Conservation (phyloP, 768 basidiomycete species). For the Mycena capillaripes region DNA sequence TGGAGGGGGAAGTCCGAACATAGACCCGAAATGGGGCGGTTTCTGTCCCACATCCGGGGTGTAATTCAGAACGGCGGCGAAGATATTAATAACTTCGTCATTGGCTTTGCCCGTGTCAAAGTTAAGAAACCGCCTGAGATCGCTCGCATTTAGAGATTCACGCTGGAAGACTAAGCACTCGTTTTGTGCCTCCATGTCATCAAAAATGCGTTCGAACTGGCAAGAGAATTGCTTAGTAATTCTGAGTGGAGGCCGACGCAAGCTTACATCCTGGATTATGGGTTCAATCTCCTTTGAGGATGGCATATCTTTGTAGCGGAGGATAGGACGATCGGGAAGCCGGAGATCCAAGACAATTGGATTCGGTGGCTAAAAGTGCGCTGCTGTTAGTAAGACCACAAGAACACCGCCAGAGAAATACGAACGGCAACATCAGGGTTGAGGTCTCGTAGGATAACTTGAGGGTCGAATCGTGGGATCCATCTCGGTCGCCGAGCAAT, state of each 20-base stretch:
- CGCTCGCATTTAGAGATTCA: neutral
- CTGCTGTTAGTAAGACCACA: too few species aligned
- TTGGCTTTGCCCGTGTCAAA: conserved; percentile 2
- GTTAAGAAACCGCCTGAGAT: neutral
- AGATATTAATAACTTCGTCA: conserved; percentile 14
- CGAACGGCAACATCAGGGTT: too few species aligned
- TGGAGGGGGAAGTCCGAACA: neutral
- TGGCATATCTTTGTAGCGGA: too few species aligned
- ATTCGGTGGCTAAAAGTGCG: too few species aligned
- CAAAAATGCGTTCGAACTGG: neutral
- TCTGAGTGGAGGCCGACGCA: neutral
- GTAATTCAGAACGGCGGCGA: neutral
- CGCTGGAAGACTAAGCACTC: neutral
- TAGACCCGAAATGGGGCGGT: neutral
- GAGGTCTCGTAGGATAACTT: neutral
- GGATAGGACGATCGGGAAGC: too few species aligned
- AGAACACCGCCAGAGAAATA: too few species aligned
- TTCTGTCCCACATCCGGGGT: neutral
- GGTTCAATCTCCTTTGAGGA: too few species aligned
- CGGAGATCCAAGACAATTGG: too few species aligned
- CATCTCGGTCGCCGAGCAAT: conserved; percentile 1
- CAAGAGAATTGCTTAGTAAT: neutral
- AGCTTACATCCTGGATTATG: too few species aligned
- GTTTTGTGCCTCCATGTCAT: neutral
- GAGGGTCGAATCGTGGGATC: neutral